phyloP scores from a whole-genome alignment of 2,329 filamentous ascomycete genomes.

The Xylaria polymorpha region DNA sequence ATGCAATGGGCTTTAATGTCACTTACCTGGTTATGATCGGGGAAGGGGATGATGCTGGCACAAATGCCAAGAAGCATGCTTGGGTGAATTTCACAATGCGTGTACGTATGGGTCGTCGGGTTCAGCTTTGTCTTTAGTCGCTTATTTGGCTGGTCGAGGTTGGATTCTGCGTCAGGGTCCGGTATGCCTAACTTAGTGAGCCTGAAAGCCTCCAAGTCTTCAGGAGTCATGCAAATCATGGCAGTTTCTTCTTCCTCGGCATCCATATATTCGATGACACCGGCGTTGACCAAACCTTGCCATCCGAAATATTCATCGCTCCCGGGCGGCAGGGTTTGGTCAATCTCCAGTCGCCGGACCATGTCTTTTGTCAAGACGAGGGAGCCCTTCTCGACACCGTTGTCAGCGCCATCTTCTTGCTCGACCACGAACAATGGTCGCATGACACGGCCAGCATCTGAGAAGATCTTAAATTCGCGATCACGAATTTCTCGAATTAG shows the following conservation, averaged over 20 bases:
- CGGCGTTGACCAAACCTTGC: conserved; percentile 84
- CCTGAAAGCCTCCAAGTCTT: conserved; percentile 85
- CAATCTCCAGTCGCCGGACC: conserved; percentile 78
- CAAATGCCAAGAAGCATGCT: conserved; percentile 99
- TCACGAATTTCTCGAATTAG: conserved; percentile 96
- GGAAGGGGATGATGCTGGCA: conserved; percentile 99
- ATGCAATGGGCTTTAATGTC: not conserved
- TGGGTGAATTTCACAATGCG: conserved; percentile 98
- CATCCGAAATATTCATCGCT: conserved; percentile 79
- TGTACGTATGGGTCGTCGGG: conserved; percentile 89
- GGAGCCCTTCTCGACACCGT: conserved; percentile 68
- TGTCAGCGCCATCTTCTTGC: conserved; percentile 81
- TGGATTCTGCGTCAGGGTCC: conserved; percentile 52
- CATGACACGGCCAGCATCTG: conserved; percentile 94
- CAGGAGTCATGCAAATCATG: conserved; percentile 99
- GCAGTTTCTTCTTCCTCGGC: conserved; percentile 98
- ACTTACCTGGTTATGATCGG: conserved; percentile 91
- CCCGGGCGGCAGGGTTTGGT: conserved; percentile 73
- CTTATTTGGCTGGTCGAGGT: conserved; percentile 76
- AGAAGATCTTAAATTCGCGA: conserved; percentile 98
- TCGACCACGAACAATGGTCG: conserved; percentile 94
- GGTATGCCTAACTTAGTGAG: conserved; percentile 71
- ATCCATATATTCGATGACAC: conserved; percentile 95
- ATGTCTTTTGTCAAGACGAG: conserved; percentile 87
- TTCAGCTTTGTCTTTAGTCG: conserved; percentile 91